phyloP scores from a whole-genome alignment of 257 asterid species.

The Eucommia ulmoides region DNA sequence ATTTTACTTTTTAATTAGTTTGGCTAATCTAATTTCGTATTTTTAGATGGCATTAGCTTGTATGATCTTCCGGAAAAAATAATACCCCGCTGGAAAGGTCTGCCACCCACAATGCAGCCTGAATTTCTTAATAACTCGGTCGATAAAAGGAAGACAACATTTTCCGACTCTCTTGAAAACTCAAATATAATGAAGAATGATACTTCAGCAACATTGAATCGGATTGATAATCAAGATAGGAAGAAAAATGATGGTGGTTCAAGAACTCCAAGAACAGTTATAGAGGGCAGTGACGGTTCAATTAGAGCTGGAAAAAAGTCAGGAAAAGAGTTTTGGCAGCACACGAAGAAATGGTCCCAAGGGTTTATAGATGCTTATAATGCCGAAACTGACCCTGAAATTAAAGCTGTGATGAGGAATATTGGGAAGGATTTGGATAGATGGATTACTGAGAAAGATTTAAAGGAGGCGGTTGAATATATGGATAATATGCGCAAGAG shows the following conservation, averaged over 20 bases:
- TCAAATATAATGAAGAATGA: constrained; percentile 24
- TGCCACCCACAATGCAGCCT: constrained; percentile 59
- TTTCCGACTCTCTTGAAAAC: too few relatives aligned
- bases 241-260: constrained; percentile 16
- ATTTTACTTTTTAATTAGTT: constrained; percentile 5
- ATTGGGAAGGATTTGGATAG: constrained; percentile 88
- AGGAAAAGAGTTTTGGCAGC: constrained; percentile 89
- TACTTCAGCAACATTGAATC: constrained; percentile 18
- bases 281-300: constrained; percentile 92
- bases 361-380: constrained; percentile 71
- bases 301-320: constrained; percentile 58
- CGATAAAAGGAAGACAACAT: constrained; percentile 35
- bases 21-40: constrained; percentile 4
- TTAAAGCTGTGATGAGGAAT: constrained; percentile 63
- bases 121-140: constrained; percentile 41
- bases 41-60: constrained; percentile 78
- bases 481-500: constrained; percentile 68
- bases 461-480: constrained; percentile 72
- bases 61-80: constrained; percentile 83
- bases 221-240: constrained; percentile 11
- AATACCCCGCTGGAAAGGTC: constrained; percentile 82
- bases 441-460: constrained; percentile 92
- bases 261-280: constrained; percentile 46
- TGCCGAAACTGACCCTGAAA: constrained; percentile 79
- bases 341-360: constrained; percentile 92